A percentile compares a stretch with the other conserved stretches of the same genome.
These are phyloP conservation scores for Arthrobotrys conoides DNA, from an alignment of 2,329 filamentous ascomycete genomes.

Conservation along the genomic window DNA sequence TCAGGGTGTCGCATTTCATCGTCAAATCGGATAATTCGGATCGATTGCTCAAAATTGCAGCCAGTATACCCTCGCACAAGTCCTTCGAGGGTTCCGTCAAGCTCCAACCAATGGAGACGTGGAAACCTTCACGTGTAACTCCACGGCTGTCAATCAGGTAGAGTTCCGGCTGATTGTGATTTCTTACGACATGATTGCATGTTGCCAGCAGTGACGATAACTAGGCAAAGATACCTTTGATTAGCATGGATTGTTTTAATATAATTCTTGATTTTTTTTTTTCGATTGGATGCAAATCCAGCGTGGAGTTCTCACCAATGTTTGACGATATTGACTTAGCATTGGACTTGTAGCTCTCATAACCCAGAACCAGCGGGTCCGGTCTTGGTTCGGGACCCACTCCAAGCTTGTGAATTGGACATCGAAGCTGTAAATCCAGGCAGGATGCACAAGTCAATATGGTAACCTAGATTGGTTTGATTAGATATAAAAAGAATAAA, in stretches of 20 bases:
- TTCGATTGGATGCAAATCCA: not conserved
- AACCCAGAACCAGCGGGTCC: constrained; percentile 86
- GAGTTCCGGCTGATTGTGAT: constrained; percentile 78
- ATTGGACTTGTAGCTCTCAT: constrained; percentile 71
- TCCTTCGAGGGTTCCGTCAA: constrained; percentile 72
- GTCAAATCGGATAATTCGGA: constrained; percentile 67
- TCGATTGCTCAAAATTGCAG: constrained; percentile 59
- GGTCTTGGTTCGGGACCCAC: constrained; percentile 78
- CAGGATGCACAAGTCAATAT: not conserved
- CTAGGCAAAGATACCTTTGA: constrained; percentile 67
- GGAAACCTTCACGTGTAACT: constrained; percentile 74
- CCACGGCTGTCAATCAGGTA: constrained; percentile 70
- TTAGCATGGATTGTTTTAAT: constrained; percentile 31
- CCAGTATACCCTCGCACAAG: constrained; percentile 66
- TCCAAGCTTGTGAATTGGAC: constrained; percentile 70
- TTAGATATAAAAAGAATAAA: constrained; percentile 36
- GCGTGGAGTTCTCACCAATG: constrained; percentile 64
- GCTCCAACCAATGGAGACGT: constrained; percentile 91
- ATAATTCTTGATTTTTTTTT: constrained; percentile 64
- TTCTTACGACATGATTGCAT: constrained; percentile 76
- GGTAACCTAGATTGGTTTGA: not conserved
- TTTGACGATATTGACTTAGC: constrained; percentile 62
- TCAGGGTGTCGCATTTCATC: constrained; percentile 75
- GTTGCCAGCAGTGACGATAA: constrained; percentile 76
- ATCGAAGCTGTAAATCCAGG: constrained; percentile 70